Evolutionary conservation across 176 grass and related monocot species (phyloP), one percentile per base, ranked within the genome.

Genomic region (Raddia guianensis): DNA sequence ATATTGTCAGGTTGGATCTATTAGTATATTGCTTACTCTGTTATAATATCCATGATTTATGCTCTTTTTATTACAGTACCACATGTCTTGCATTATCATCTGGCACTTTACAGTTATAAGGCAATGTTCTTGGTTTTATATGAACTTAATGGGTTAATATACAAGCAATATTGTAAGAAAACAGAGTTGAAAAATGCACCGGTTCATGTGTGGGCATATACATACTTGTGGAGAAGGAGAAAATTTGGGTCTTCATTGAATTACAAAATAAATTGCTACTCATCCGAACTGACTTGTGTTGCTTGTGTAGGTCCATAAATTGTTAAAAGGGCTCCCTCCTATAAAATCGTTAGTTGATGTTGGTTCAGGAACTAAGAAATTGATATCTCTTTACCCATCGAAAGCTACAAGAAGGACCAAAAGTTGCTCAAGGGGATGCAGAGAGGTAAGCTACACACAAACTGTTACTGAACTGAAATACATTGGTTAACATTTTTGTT

Each of bases 351-450:
- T 99, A 83, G 93, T 90, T 86, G 88, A 92, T 75, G 86, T 99
- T 2, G 79, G 92, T 89, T 95, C 92, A 79, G 96, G 96, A 64
- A 93, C 96, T 73, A 93, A 90, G 37, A 99, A 99, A 69, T 92
- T 99, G 80, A 58, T 95, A n/a, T 93, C 92, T 93, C 92, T 42
- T 81, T 91, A 72, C 96, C 96, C 50, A 81, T 99, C 66, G 93
- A 93, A 89, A 95, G 92, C 72, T 99, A 95, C 76, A 95, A 87
- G 81, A 95, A 95, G 86, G 96, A 99, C 63, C 86, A 88, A n/a
- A 99, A 99, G 53, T 91, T 99, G 84, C 86, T 99, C 27, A 99
- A 95, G 84, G 96, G 96, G 82, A 82, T 99, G 79, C 96, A 99
- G 81, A 99, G 96, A 86, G 96, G 96, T 99, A 93, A 87, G 15